phyloP scores from a whole-genome alignment of 1,139 yeast genomes.

The Eremothecium coryli region DNA sequence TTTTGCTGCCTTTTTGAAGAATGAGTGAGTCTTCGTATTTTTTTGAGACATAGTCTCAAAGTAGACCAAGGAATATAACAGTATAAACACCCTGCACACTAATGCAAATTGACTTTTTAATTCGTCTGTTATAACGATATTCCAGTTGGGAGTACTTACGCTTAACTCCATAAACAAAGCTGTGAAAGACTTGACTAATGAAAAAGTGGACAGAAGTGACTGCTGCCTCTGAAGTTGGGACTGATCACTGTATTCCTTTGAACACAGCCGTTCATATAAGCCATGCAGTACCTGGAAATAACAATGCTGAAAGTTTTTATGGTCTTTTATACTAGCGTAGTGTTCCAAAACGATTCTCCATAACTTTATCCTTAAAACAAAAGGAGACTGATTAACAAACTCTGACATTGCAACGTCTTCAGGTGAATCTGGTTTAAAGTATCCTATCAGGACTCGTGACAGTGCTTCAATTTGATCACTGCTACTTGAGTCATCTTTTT shows the following conservation, averaged over 20 bases:
- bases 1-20: slow-evolving; percentile 27
- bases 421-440: slow-evolving; percentile 14
- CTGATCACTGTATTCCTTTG: slow-evolving; percentile 19
- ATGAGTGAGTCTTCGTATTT: slow-evolving; percentile 19
- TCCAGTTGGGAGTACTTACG: slow-evolving; percentile 10
- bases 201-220: slow-evolving; percentile 35
- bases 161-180: slow-evolving; percentile 11
- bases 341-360: slow-evolving; percentile 69
- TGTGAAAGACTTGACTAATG: slow-evolving; percentile 35
- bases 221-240: slow-evolving; percentile 24
- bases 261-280: slow-evolving; percentile 34
- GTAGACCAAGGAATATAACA: slow-evolving; percentile 37
- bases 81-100: slow-evolving; percentile 31
- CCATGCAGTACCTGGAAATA: slow-evolving; percentile 43
- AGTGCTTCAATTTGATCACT: slow-evolving; percentile 44
- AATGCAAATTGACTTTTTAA: slow-evolving; percentile 22
- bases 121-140: slow-evolving; percentile 3
- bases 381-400: slow-evolving; percentile 55
- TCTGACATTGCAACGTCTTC: slow-evolving; percentile 44
- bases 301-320: slow-evolving; percentile 42
- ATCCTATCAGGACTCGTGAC: slow-evolving; percentile 41
- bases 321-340: slow-evolving; percentile 39
- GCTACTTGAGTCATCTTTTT: slow-evolving; percentile 25
- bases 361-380: slow-evolving; percentile 57
- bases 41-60: slow-evolving; percentile 32